Base-by-base conservation (phyloP, 2,329 filamentous ascomycete genomes). In the Penicillium sp. region DNA sequence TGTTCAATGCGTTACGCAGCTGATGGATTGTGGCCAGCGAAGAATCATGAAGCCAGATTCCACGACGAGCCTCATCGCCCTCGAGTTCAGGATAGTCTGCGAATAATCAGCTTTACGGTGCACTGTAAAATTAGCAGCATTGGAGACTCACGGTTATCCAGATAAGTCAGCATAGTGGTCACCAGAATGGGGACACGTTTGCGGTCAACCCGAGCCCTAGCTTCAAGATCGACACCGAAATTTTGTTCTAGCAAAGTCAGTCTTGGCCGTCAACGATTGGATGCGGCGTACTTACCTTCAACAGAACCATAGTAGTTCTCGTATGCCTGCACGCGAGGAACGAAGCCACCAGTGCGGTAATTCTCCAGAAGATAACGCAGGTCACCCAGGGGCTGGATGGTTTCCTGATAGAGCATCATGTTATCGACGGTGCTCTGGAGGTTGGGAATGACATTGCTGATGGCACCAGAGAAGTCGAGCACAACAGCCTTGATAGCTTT, bases 291-390 rank as follows among this genome's bases (percentile, higher is more conserved):
- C 71, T 55, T 68, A 83, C 80, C 81, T 70, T 97, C 94, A 20
- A 97, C 91, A 60, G 90, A 91, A 74, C 97, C 97, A 79, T 99
- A 99, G 76, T 99, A 99, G 72, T 97, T 99, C 76, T 99, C 94
- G 73, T 99, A 99, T 3, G 91, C 88, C 40, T 91, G 86, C 23
- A 97, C 93, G 65, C 85, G 92, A 7, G 94, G 94, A 45, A 91
- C 84, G 70, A 96, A 99, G 60, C 87, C 90, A 57, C 94, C 94
- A 6, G 94, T 99, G 57, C 92, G 88, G 75, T 99, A 99, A 70
- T 93, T 99, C 76, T 99, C 94, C 39, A 99, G 81, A 54, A 99
- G 82, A 71, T 97, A 99, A 58, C 94, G 84, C 61, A 99, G 78
- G 72, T 99, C 94, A 32, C 90, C 89, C 41, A 86, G 71, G 5